These are phyloP conservation scores for Amanita thiersii DNA, from an alignment of 768 basidiomycete species.

Conservation along the genomic window DNA sequence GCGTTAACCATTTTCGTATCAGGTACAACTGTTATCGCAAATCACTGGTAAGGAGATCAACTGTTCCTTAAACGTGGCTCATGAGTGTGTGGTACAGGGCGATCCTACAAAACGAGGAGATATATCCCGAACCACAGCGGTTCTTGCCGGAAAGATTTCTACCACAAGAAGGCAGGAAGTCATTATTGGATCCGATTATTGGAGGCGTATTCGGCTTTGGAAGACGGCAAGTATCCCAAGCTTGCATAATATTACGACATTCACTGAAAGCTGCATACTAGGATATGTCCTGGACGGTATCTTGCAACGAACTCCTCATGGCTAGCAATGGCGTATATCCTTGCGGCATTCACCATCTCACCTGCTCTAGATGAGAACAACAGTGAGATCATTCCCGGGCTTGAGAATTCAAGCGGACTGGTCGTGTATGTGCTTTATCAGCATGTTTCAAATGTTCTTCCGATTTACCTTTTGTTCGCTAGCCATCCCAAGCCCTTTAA, in stretches of 20 bases:
- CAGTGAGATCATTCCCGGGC: constrained; percentile 14
- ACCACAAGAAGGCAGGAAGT: constrained; percentile 12
- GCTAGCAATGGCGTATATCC: constrained; percentile 16
- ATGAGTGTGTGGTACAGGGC: constrained; percentile 22
- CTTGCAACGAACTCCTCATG: constrained; percentile 18
- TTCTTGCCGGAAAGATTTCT: constrained; percentile 55
- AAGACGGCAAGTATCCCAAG: constrained; percentile 17
- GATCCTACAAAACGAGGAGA: constrained; percentile 39
- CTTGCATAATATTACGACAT: not conserved
- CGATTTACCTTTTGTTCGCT: not conserved
- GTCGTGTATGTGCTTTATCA: constrained; percentile 1
- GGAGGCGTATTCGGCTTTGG: constrained; percentile 25
- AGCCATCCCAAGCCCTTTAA: constrained; percentile 8
- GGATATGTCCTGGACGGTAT: constrained; percentile 17
- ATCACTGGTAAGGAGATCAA: constrained; percentile 17
- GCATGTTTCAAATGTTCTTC: not conserved
- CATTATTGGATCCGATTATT: constrained; percentile 15
- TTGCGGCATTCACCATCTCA: constrained; percentile 15
- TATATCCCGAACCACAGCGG: constrained; percentile 41
- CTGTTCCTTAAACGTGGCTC: not conserved
- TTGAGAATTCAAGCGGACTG: constrained; percentile 8
- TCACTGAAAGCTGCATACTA: not conserved
- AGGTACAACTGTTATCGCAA: constrained; percentile 21
- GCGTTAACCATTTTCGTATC: not conserved
- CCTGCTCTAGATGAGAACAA: constrained; percentile 15